These are phyloP conservation scores for Septoria petroselini DNA, from an alignment of 2,329 filamentous ascomycete genomes.

Conservation along the genomic window DNA sequence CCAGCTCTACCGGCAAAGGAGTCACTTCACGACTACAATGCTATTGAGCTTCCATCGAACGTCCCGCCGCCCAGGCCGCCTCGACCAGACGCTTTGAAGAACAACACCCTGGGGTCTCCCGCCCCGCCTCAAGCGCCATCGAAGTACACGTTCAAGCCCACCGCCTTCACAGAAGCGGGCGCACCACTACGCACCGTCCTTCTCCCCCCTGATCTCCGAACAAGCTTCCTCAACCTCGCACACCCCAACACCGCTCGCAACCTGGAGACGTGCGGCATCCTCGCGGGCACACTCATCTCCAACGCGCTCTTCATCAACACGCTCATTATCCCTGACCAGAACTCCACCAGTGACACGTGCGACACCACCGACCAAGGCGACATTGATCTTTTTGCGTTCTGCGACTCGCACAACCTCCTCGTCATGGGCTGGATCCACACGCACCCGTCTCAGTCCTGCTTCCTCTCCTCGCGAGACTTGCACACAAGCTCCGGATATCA, in stretches of 20 bases:
- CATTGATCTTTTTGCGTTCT: constrained; percentile 77
- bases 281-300: constrained; percentile 85
- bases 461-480: constrained; percentile 91
- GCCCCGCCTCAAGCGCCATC: constrained; percentile 45
- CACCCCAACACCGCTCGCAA: constrained; percentile 73
- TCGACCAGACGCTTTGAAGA: constrained; percentile 26
- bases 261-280: constrained; percentile 90
- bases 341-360: constrained; percentile 86
- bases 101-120: constrained; percentile 26
- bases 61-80: constrained; percentile 33
- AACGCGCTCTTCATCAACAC: constrained; percentile 90
- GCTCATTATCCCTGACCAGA: constrained; percentile 87
- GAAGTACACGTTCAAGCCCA: constrained; percentile 76
- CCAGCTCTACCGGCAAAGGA: constrained; percentile 36
- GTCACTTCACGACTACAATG: constrained; percentile 21
- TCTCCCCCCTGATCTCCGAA: constrained; percentile 71
- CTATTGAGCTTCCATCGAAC: constrained; percentile 11
- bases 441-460: constrained; percentile 93
- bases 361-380: constrained; percentile 81
- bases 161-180: constrained; percentile 86
- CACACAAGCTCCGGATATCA: constrained; percentile 95
- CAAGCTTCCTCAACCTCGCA: constrained; percentile 71
- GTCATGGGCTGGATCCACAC: constrained; percentile 97
- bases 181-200: constrained; percentile 83
- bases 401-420: constrained; percentile 76